phyloP scores from a whole-genome alignment of 106 monocot species.

The Dendrobium huoshanense region DNA sequence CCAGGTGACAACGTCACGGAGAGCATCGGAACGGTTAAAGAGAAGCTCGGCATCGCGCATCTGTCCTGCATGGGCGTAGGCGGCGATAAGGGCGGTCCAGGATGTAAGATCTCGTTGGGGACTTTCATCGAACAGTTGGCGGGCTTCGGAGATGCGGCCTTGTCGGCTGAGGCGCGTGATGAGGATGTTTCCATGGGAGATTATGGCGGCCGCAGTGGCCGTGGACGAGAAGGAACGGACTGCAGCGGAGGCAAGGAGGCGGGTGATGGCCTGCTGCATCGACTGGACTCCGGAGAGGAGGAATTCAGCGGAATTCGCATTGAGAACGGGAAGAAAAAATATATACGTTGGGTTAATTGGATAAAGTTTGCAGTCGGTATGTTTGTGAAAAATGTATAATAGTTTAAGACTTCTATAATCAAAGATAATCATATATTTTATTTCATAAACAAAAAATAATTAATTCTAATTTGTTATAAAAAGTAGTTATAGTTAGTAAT shows the following conservation, averaged over 20 bases:
- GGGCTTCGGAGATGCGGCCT: conserved; percentile 37
- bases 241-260: not conserved
- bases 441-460: no score
- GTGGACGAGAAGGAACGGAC: not conserved
- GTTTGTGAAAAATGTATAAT: no score
- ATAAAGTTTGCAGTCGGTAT: no score
- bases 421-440: no score
- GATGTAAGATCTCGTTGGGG: conserved; percentile 40
- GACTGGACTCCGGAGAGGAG: no score
- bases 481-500: no score
- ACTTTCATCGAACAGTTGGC: conserved; percentile 51
- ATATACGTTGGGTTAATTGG: no score
- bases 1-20: conserved; percentile 62
- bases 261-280: not conserved
- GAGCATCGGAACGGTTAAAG: conserved; percentile 36
- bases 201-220: not conserved
- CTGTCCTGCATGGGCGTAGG: conserved; percentile 36
- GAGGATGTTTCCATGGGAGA: conserved; percentile 17
- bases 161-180: conserved; percentile 38
- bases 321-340: no score
- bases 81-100: conserved; percentile 59
- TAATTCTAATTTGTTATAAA: no score
- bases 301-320: no score
- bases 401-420: no score
- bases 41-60: conserved; percentile 49